Conservation (phyloP, 2,329 filamentous ascomycete species). For the Leptographium wingfieldii region DNA sequence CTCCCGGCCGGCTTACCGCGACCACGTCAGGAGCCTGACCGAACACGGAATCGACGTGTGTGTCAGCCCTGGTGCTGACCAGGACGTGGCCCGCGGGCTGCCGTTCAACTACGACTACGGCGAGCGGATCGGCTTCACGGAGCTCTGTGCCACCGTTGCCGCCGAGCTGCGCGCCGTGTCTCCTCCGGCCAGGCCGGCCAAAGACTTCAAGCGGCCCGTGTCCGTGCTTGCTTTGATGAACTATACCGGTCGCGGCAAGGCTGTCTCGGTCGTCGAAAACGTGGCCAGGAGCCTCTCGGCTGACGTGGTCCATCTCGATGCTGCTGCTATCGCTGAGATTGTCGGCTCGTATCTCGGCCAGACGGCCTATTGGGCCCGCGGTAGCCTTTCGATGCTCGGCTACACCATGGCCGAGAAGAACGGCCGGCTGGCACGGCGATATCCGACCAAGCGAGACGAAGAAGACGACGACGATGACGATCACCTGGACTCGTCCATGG, state of each 20-base stretch:
- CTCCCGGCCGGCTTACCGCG: neutral
- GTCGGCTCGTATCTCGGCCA: conserved; percentile 59
- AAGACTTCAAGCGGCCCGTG: conserved; percentile 20
- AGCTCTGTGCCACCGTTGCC: conserved; percentile 20
- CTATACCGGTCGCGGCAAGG: conserved; percentile 18
- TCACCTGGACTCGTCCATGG: conserved; percentile 18
- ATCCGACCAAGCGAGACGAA: conserved; percentile 10
- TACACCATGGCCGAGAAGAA: conserved; percentile 43
- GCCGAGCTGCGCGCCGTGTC: conserved; percentile 18
- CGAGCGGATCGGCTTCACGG: conserved; percentile 17
- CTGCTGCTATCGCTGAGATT: conserved; percentile 57
- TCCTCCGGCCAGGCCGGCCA: conserved; percentile 4
- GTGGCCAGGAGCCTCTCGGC: conserved; percentile 34
- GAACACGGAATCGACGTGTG: neutral
- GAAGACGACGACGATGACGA: conserved; percentile 22
- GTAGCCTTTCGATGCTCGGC: conserved; percentile 39
- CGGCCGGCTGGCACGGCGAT: conserved; percentile 29
- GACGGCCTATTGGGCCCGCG: conserved; percentile 32
- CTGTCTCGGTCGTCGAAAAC: conserved; percentile 17
- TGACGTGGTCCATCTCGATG: conserved; percentile 55
- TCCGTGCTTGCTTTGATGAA: conserved; percentile 23
- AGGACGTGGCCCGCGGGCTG: conserved; percentile 1
- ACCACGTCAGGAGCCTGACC: neutral
- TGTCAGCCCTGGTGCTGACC: conserved; percentile 2
- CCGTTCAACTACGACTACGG: conserved; percentile 3